phyloP scores from a whole-genome alignment of 768 basidiomycete genomes.

The Tylopilus subfusipes region DNA sequence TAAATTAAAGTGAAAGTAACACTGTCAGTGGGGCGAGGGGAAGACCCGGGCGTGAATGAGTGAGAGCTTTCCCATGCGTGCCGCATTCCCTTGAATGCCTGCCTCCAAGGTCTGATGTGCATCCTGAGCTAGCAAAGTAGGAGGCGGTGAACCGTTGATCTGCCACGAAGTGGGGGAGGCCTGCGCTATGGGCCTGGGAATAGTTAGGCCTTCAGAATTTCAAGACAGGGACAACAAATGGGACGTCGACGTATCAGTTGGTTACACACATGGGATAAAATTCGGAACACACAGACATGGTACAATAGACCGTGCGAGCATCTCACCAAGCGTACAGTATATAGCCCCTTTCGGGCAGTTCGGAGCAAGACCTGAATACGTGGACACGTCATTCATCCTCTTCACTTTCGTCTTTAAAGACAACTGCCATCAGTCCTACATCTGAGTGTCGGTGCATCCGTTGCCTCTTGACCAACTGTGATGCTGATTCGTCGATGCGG shows the following conservation, averaged over 20 bases:
- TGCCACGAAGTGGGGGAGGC: too few species aligned
- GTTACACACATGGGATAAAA: neutral
- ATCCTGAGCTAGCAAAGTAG: too few species aligned
- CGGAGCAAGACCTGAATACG: neutral
- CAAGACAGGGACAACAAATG: too few species aligned
- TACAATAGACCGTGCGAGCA: neutral
- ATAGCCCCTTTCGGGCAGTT: too few species aligned
- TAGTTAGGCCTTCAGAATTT: too few species aligned
- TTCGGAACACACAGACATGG: constrained; percentile 5
- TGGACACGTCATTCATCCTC: constrained; percentile 8
- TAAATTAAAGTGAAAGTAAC: neutral
- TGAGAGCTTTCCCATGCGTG: constrained; percentile 8
- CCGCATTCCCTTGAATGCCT: too few species aligned
- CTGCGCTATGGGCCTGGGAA: too few species aligned
- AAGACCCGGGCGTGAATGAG: too few species aligned
- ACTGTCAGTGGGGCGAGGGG: neutral
- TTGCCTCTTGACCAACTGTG: constrained; percentile 21
- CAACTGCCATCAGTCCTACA: too few species aligned
- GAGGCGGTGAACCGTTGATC: too few species aligned
- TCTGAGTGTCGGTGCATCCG: constrained; percentile 23
- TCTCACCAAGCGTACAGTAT: neutral
- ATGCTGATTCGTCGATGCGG: constrained; percentile 1
- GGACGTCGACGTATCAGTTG: too few species aligned
- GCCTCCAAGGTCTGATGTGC: too few species aligned
- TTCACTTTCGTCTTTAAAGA: constrained; percentile 15